Evolutionary conservation across 2,329 filamentous ascomycete genomes (phyloP), one percentile per base, ranked within the genome.

Genomic region (Daldinia eschscholtzii): DNA sequence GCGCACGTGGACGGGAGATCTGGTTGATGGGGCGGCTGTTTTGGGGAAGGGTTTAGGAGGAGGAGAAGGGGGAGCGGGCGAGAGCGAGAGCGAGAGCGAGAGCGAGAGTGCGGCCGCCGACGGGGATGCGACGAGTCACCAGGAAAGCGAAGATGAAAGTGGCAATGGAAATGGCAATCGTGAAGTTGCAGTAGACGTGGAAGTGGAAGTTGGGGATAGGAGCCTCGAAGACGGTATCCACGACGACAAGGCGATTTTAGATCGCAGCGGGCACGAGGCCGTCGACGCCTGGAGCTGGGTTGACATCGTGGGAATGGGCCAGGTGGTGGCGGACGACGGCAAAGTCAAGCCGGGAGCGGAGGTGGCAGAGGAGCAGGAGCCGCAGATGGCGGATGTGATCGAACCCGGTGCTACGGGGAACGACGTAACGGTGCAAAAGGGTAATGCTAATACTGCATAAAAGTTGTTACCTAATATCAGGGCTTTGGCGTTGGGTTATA

Each of bases 201-300:
- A 48, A 73, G 73, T 60, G 55, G 71, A 61, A 23, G 63, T 52
- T 2, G 61, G 50, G 12, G 62, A 77, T 57, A 61, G 71, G 30
- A 70, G 64, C 9, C n/a, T 46, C 0, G 71, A 71, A 6, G 72
- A 72, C 26, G 41, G 83, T 1, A 73, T 84, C 33, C 69, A 78
- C 42, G 80, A 87, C 53, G 87, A 89, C 71, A 79, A 79, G 70
- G 82, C 82, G 59, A 88, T 89, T 55, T 81, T 89, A 4, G 80
- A 84, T 60, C 81, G 80, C 33, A 80, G 79, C 65, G 80, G 75
- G 1, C 79, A 77, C 55, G 75, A 76, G 0, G 70, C 71, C 1
- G 81, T 88, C 6, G 81, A 82, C 2, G 78, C 81, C 61, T 89
- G 87, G 87, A 76, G 78, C 46, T 86, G 83, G 83, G 83, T 89